Conservation (phyloP, 1,284 basidiomycete genomes). For the Ustilago nuda region DNA sequence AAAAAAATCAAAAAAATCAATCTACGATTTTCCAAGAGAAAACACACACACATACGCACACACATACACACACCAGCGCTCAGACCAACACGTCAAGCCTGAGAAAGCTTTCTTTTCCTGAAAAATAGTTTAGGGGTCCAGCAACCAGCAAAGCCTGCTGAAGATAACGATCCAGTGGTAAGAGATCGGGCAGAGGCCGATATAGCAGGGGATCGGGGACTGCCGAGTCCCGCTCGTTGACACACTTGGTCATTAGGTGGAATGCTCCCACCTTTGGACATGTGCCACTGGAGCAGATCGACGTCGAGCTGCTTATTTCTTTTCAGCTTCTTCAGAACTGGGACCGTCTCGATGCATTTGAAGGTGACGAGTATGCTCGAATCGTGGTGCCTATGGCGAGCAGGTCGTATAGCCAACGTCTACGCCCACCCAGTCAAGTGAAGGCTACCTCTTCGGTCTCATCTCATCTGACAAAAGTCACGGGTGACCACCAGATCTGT, state of each 20-base stretch:
- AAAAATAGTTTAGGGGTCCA: constrained; percentile 4
- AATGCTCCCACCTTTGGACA: no score
- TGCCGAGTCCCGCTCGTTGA: no score
- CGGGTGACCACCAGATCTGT: not conserved
- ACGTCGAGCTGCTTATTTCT: not conserved
- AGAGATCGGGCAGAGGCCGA: no score
- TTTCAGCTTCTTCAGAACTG: not conserved
- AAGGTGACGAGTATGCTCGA: constrained; percentile 1
- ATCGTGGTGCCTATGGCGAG: not conserved
- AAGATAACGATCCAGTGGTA: no score
- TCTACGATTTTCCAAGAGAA: not conserved
- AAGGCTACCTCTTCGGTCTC: not conserved
- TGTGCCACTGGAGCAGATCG: not conserved
- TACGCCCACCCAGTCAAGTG: constrained; percentile 1
- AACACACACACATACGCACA: not conserved
- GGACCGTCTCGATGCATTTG: constrained; percentile 1
- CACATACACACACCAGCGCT: not conserved
- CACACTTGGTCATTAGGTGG: no score
- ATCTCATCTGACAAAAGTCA: not conserved
- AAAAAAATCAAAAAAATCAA: not conserved
- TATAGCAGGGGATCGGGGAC: no score
- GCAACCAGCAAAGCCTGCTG: not conserved
- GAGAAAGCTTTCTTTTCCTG: not conserved
- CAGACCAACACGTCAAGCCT: constrained; percentile 1
- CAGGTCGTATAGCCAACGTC: not conserved